Evolutionary conservation across 2,329 filamentous ascomycete species (phyloP).

Genomic region (Diplodia corticola): DNA sequence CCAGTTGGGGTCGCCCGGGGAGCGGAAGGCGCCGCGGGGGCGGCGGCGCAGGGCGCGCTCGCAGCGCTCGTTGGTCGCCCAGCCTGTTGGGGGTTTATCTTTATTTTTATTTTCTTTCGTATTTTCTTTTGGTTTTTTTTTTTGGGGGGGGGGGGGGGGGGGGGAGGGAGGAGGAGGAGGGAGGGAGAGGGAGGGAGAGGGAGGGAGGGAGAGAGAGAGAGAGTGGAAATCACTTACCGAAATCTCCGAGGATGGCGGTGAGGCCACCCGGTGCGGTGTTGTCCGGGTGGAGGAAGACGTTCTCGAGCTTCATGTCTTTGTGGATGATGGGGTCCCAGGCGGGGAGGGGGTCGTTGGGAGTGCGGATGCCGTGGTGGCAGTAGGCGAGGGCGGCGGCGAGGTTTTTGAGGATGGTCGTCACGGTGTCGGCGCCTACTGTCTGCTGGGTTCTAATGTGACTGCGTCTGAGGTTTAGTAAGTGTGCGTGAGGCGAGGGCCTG

Average conservation of each 20-base stretch:
- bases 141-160: background rate
- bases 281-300: background rate
- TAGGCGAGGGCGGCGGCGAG: background rate
- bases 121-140: no score
- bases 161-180: background rate
- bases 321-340: background rate
- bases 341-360: background rate
- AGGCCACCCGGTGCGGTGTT: background rate
- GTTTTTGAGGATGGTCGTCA: background rate
- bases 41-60: background rate
- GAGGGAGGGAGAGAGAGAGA: background rate
- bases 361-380: background rate
- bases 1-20: background rate
- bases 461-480: background rate
- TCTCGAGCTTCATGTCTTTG: background rate
- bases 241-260: background rate
- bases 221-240: background rate
- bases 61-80: background rate
- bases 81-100: background rate
- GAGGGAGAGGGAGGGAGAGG: background rate
- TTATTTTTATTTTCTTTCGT: no score
- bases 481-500: background rate
- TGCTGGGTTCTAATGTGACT: background rate
- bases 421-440: background rate
- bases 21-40: background rate